These are phyloP conservation scores for Tolypocladium pustulatum DNA, from an alignment of 2,329 filamentous ascomycete species.

Conservation along the genomic window DNA sequence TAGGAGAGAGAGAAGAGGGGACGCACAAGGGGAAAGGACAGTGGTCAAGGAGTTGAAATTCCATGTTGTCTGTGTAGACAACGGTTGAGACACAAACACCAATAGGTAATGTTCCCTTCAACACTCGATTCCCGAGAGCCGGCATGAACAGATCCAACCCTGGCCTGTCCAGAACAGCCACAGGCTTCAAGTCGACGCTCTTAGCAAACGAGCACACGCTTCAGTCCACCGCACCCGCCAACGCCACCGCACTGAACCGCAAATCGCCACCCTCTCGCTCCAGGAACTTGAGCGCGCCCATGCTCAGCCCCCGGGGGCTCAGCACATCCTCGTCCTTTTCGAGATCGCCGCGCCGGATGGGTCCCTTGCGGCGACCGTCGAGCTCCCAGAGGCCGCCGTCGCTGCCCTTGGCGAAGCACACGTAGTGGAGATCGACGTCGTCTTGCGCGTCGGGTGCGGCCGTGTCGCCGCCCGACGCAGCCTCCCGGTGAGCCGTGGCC, in stretches of 20 bases:
- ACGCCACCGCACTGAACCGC: conserved; percentile 47
- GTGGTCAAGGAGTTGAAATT: neutral
- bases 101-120: neutral
- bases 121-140: neutral
- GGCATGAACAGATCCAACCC: neutral
- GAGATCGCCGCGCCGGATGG: conserved; percentile 44
- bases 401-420: conserved; percentile 74
- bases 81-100: neutral
- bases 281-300: conserved; percentile 53
- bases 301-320: conserved; percentile 61
- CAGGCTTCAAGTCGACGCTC: too few species aligned
- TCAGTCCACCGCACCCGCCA: conserved; percentile 41
- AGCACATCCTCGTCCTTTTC: conserved; percentile 57
- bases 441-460: conserved; percentile 67
- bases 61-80: neutral
- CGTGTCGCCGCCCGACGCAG: conserved; percentile 70
- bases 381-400: conserved; percentile 56
- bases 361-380: conserved; percentile 48
- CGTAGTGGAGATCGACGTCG: conserved; percentile 87
- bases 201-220: neutral
- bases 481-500: conserved; percentile 67
- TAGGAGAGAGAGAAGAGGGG: too few species aligned
- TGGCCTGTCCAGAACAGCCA: neutral
- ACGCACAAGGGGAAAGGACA: too few species aligned
- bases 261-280: conserved; percentile 44